These are phyloP conservation scores for Larix kaempferi DNA, from an alignment of 75 land plant genomes.

Conservation along the genomic window DNA sequence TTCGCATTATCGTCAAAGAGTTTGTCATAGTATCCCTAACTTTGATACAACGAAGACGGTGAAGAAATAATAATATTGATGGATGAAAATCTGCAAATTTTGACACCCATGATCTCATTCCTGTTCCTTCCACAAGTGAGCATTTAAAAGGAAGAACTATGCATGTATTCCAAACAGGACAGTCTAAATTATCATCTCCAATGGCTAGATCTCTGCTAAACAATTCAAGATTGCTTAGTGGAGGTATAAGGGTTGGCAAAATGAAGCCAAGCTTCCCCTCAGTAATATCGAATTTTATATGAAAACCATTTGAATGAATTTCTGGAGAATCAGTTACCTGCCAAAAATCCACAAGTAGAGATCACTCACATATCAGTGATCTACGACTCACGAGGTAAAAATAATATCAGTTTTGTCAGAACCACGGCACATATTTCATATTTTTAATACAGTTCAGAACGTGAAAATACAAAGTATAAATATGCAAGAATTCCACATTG, in stretches of 20 bases:
- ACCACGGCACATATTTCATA: neutral
- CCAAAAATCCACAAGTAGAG: slow-evolving; percentile 1
- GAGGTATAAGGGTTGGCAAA: slow-evolving; percentile 58
- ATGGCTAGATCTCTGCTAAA: slow-evolving; percentile 20
- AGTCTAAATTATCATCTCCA: slow-evolving; percentile 20
- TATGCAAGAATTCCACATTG: neutral
- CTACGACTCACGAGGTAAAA: neutral
- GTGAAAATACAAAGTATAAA: neutral
- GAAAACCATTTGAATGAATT: slow-evolving; percentile 96
- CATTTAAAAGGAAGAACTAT: slow-evolving; percentile 86
- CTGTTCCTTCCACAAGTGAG: slow-evolving; percentile 33
- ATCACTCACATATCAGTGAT: neutral
- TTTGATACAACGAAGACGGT: slow-evolving; percentile 67
- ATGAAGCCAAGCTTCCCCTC: slow-evolving; percentile 92
- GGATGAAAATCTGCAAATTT: slow-evolving; percentile 90
- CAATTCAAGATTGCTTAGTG: slow-evolving; percentile 36
- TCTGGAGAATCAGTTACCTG: slow-evolving; percentile 96
- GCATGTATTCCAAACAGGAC: slow-evolving; percentile 67
- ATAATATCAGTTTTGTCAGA: neutral
- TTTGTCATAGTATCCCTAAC: slow-evolving; percentile 52
- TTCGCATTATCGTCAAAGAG: slow-evolving; percentile 58
- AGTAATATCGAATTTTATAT: slow-evolving; percentile 89
- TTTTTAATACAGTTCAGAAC: neutral
- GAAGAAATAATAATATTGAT: slow-evolving; percentile 81
- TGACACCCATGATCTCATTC: slow-evolving; percentile 37